Base-by-base conservation (phyloP, 139 green algal genomes). In the Nannochloris sp. region DNA sequence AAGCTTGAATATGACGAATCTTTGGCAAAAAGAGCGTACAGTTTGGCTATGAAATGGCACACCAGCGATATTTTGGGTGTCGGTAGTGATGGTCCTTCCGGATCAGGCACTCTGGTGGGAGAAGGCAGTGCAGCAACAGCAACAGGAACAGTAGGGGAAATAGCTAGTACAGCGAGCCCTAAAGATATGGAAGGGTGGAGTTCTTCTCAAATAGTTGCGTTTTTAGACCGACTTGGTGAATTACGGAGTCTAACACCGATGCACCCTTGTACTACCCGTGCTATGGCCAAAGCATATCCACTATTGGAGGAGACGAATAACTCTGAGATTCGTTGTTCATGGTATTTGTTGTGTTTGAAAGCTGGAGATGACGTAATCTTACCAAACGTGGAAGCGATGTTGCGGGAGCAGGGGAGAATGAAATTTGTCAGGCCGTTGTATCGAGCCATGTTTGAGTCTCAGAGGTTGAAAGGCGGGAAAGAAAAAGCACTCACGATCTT, bases 391-490 rank as follows among this genome's bases (percentile, higher is more conserved):
- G 34, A 77, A 8, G 68, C 68, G 6, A 78, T 95, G 45, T 65
- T 95, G 2, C 72, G 54, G 23, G 74, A 72, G 23, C 87, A 89
- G 60, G 85, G 88, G 2, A 68, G 87, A 44, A 95, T 95, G 87
- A 94, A 94, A 62, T 79, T 65, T 60, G 27, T 88, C 37, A 63
- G 75, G 15, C 89, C 87, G 25, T 75, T 95, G n/a, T 95, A 88
- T 78, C 78, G 78, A 23, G 73, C 78, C 27, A 60, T 93, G 54
- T 63, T 53, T 51, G 37, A 31, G 23, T 84, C 65, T 54, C 24
- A 6, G 31, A 76, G 64, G 48, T 54, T 61, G 35, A 31, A 25
- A 10, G 34, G 46, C 35, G 77, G 69, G 29, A 72, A 69, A 53
- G 55, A 78, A 24, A n/a, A 75, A 27, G 88, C 83, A 4, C 31